A percentile compares a stretch with the other conserved stretches of the same genome.
phyloP scores from a whole-genome alignment of 2,329 filamentous ascomycete genomes.

The Tympanopsis confertula region DNA sequence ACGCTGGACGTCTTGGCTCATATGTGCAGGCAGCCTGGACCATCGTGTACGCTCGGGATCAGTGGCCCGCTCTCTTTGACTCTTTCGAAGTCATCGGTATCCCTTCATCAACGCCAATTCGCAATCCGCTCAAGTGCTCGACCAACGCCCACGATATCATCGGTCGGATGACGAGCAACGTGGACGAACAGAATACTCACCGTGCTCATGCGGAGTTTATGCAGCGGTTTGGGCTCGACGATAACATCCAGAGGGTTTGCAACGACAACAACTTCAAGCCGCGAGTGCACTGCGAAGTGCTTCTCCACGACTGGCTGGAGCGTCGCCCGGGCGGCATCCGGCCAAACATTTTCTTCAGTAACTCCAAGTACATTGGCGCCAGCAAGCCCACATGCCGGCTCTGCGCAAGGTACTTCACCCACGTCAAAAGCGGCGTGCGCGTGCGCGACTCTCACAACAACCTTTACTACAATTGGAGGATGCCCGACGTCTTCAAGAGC shows the following conservation, averaged over 20 bases:
- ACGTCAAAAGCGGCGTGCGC: not conserved
- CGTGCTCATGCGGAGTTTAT: conserved; percentile 2
- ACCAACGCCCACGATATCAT: conserved; percentile 7
- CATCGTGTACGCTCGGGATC: conserved; percentile 1
- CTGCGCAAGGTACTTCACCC: not conserved
- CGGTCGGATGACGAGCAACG: conserved; percentile 4
- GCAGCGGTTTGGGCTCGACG: conserved; percentile 6
- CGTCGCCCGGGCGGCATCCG: not conserved
- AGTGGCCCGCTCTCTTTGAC: conserved; percentile 7
- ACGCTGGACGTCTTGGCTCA: conserved; percentile 5
- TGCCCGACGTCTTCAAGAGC: not conserved
- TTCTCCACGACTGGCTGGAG: conserved; percentile 8
- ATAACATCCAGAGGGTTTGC: conserved; percentile 1
- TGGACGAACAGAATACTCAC: conserved; percentile 1
- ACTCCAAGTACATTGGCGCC: conserved; percentile 9
- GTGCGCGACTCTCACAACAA: not conserved
- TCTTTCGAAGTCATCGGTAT: conserved; percentile 3
- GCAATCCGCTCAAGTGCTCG: conserved; percentile 2
- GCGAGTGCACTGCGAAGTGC: conserved; percentile 9
- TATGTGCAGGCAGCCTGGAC: conserved; percentile 4
- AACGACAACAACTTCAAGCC: conserved; percentile 3
- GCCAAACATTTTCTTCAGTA: conserved; percentile 8
- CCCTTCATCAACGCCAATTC: conserved; percentile 3
- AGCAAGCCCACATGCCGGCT: conserved; percentile 9
- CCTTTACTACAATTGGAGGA: not conserved